Percentiles rank a stretch among this genome's conserved stretches.
phyloP scores from a whole-genome alignment of 352 stramenopile species.

The Nothophytophthora sp. region DNA sequence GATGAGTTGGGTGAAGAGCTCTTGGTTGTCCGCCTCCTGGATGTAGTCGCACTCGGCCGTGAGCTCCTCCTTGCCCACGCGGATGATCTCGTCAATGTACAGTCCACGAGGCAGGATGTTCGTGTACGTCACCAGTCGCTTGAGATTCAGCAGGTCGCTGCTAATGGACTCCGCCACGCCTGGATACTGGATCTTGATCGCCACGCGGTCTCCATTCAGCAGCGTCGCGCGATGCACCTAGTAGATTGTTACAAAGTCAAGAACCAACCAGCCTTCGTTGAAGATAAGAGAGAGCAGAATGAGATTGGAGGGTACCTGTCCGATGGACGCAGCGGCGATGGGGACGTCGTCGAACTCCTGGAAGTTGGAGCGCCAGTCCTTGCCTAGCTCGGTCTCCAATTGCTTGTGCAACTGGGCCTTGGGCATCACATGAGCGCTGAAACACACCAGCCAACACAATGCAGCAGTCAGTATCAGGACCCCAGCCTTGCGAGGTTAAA shows the following conservation, averaged over 20 bases:
- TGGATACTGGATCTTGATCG: conserved; percentile 99
- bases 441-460: not conserved
- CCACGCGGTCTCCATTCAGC: conserved; percentile 86
- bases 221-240: conserved; percentile 94
- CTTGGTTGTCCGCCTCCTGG: conserved; percentile 93
- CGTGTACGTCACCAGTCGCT: conserved; percentile 95
- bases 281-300: not conserved
- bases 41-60: conserved; percentile 97
- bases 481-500: not conserved
- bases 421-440: conserved; percentile 97
- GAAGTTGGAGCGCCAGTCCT: conserved; percentile 94
- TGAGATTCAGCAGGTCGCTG: conserved; percentile 97
- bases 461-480: not conserved
- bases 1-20: conserved; percentile 90
- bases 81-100: conserved; percentile 99
- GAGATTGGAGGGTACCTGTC: conserved; percentile 70
- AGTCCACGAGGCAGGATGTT: conserved; percentile 94
- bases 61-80: conserved; percentile 96
- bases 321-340: conserved; percentile 97
- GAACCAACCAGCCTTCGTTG: not conserved
- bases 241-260: no score
- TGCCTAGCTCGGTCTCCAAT: conserved; percentile 91
- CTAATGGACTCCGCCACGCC: conserved; percentile 98
- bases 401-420: conserved; percentile 92
- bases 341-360: conserved; percentile 95